Evolutionary conservation across 1,284 basidiomycete species (phyloP).

Genomic region (Inonotus obliquus): DNA sequence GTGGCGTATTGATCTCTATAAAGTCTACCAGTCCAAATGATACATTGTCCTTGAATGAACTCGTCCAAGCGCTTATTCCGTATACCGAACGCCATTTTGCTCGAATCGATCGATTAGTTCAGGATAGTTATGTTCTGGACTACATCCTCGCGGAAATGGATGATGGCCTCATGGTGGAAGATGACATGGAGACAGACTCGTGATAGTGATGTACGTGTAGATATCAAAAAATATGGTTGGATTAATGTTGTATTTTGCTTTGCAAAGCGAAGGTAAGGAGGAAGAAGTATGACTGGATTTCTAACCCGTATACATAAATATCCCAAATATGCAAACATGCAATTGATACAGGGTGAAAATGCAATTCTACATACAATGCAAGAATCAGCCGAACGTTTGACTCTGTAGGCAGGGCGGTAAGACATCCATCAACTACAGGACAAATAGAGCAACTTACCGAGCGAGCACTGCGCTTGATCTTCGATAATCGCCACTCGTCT

Average conservation of each 20-base stretch:
- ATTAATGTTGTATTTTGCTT: neutral
- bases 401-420: slow-evolving; percentile 41
- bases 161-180: slow-evolving; percentile 56
- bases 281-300: neutral
- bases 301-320: neutral
- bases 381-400: slow-evolving; percentile 69
- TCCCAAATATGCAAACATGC: neutral
- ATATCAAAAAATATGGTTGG: neutral
- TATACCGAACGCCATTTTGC: slow-evolving; percentile 92
- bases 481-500: slow-evolving; percentile 87
- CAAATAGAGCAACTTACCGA: slow-evolving; percentile 48
- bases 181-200: slow-evolving; percentile 10
- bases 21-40: slow-evolving; percentile 28
- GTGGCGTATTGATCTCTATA: slow-evolving; percentile 26
- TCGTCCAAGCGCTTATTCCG: slow-evolving; percentile 83
- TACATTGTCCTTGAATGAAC: slow-evolving; percentile 56
- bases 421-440: slow-evolving; percentile 16
- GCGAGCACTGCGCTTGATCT: slow-evolving; percentile 82
- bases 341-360: neutral
- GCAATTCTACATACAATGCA: neutral
- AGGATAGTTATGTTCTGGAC: slow-evolving; percentile 93
- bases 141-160: slow-evolving; percentile 93
- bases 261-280: neutral
- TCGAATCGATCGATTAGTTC: slow-evolving; percentile 80
- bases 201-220: slow-evolving; percentile 1